phyloP scores from a whole-genome alignment of 2,329 filamentous ascomycete species.

The Arthrocladium fulminans region DNA sequence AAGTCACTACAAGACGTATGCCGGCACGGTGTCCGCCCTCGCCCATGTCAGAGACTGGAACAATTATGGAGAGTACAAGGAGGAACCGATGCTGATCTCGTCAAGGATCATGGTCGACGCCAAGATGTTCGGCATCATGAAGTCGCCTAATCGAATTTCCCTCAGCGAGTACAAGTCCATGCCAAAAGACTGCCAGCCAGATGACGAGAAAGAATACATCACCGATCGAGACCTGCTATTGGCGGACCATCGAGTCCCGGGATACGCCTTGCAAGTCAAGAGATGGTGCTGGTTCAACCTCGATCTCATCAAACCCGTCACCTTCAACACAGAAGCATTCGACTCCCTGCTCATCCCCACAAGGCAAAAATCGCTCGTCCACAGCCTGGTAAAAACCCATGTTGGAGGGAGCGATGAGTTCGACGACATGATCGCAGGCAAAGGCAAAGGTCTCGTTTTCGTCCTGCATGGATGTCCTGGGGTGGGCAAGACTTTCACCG shows the following conservation, averaged over 20 bases:
- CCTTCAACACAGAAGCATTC: conserved; percentile 39
- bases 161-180: conserved; percentile 24
- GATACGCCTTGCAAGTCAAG: conserved; percentile 41
- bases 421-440: conserved; percentile 45
- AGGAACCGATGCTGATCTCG: conserved; percentile 21
- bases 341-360: conserved; percentile 40
- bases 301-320: conserved; percentile 33
- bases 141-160: conserved; percentile 22
- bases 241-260: conserved; percentile 35
- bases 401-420: conserved; percentile 32
- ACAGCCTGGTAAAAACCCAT: conserved; percentile 39
- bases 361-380: conserved; percentile 40
- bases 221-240: conserved; percentile 32
- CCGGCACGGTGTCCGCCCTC: neutral
- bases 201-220: conserved; percentile 26
- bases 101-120: conserved; percentile 11
- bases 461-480: conserved; percentile 42
- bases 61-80: conserved; percentile 3
- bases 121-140: conserved; percentile 11
- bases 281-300: conserved; percentile 35
- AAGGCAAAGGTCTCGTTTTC: conserved; percentile 46
- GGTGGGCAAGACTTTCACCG: conserved; percentile 47
- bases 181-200: conserved; percentile 18
- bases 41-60: conserved; percentile 2
- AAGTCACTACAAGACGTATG: conserved; percentile 4